Conservation (phyloP, 1,284 basidiomycete genomes). For the Moesziomyces antarcticus region DNA sequence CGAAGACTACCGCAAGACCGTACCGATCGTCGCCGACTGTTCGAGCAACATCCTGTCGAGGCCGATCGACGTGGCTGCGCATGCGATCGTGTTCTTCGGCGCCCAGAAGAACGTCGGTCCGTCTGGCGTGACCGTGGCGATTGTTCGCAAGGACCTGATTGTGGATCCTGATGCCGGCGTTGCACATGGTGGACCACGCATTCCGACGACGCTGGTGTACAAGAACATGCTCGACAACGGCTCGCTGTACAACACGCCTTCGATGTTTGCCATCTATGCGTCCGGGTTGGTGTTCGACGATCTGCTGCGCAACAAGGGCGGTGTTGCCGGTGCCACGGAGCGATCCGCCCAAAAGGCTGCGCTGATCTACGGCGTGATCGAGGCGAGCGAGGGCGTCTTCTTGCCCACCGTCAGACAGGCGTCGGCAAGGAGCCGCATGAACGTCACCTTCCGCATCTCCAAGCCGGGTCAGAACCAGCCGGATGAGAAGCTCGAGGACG, state of each 20-base stretch:
- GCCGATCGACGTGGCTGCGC: conserved; percentile 80
- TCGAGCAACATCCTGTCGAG: conserved; percentile 97
- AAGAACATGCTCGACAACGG: conserved; percentile 82
- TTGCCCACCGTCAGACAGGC: conserved; percentile 56
- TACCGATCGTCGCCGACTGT: conserved; percentile 93
- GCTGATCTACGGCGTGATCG: conserved; percentile 60
- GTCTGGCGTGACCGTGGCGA: conserved; percentile 89
- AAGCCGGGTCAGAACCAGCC: conserved; percentile 41
- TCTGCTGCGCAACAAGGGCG: conserved; percentile 74
- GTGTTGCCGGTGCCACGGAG: conserved; percentile 72
- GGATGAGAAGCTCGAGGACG: conserved; percentile 55
- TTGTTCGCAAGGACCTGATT: conserved; percentile 87
- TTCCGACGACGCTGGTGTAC: conserved; percentile 85
- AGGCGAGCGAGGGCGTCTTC: conserved; percentile 48
- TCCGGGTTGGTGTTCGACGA: conserved; percentile 85
- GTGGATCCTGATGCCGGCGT: conserved; percentile 61
- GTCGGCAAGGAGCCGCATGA: conserved; percentile 63
- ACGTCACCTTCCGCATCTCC: conserved; percentile 65
- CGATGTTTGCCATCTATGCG: conserved; percentile 92
- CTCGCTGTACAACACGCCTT: conserved; percentile 94
- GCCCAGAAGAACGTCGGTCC: conserved; percentile 99
- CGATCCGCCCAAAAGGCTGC: conserved; percentile 44
- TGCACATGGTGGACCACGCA: conserved; percentile 72
- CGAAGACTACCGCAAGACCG: conserved; percentile 69
- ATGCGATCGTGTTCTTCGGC: conserved; percentile 91